Evolutionary conservation across 345 rosid genomes (phyloP), one percentile per base, ranked within the genome.

Genomic region (Heritiera littoralis): DNA sequence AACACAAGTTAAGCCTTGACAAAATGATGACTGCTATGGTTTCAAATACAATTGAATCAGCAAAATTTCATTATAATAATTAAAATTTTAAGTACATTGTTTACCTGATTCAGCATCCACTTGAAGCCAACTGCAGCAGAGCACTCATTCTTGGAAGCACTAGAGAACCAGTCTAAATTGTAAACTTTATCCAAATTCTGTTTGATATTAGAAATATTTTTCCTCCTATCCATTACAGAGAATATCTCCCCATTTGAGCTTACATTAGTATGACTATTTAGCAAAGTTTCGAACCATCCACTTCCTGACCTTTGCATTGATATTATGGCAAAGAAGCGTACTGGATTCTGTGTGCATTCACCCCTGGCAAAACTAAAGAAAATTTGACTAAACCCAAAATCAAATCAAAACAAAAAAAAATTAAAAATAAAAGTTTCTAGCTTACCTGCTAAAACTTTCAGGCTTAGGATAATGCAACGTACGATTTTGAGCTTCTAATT

Each of bases 51-150:
- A 65, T 17, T 45, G 12, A 32, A 76, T 11, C 46, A 9, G 58
- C 2, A 77, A 46, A 69, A 0, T 48, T 46, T 49, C 58, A 48
- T 43, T 1, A 65, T 23, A 23, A 35, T 63, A 80, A 43, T 40
- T 7, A 51, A 14, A 79, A 40, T 18, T 17, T 73, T 12, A 55
- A 71, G 65, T n/a, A 77, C 15, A 77, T 43, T 9, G 35, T 70
- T 45, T 86, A 93, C 99, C 93, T 96, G 98, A 86, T 96, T 96
- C 78, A 96, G 91, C 98, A 96, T 94, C 99, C 99, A 96, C 88
- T 96, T 96, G 89, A 94, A 94, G 83, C 99, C 99, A 84, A 91
- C 86, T 0, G 99, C 97, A 6, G 95, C 98, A 40, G 99, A 92
- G 82, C 99, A 96, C 73, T 92, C 95, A 63, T 96, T 96, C 91